A percentile compares a stretch with the other conserved stretches of the same genome.
phyloP scores from a whole-genome alignment of 1,139 yeast genomes.

The Magnusiomyces sp. region DNA sequence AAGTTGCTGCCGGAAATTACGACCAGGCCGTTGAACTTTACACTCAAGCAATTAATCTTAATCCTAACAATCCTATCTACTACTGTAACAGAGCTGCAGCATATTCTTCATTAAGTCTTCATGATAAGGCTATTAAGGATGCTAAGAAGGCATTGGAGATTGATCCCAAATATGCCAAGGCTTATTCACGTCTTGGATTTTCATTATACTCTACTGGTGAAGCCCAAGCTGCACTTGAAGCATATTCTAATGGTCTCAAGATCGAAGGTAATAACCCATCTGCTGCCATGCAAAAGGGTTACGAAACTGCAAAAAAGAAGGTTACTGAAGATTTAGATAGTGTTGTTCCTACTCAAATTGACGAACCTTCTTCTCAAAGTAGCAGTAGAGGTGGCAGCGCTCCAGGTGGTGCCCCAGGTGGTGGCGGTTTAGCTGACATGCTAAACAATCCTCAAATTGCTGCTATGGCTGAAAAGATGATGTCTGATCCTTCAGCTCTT shows the following conservation, averaged over 20 bases:
- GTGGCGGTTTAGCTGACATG: constrained; percentile 66
- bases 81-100: constrained; percentile 97
- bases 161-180: constrained; percentile 79
- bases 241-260: constrained; percentile 79
- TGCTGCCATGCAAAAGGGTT: constrained; percentile 89
- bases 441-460: constrained; percentile 77
- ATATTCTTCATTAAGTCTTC: constrained; percentile 67
- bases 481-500: constrained; percentile 81
- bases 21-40: constrained; percentile 65
- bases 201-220: constrained; percentile 89
- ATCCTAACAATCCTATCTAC: constrained; percentile 71
- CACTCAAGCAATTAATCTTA: constrained; percentile 68
- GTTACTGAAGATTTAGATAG: constrained; percentile 63
- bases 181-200: constrained; percentile 89
- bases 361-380: constrained; percentile 9
- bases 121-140: constrained; percentile 71
- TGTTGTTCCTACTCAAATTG: constrained; percentile 27
- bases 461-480: constrained; percentile 87
- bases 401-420: constrained; percentile 64
- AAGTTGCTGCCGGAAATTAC: constrained; percentile 75
- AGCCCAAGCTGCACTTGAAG: constrained; percentile 80
- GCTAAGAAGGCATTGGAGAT: constrained; percentile 72
- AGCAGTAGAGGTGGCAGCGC: constrained; percentile 26
- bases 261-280: constrained; percentile 79
- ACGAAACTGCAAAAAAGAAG: constrained; percentile 83